Evolutionary conservation across 1,284 basidiomycete genomes (phyloP).

Genomic region (Apiotrichum gamsii): DNA sequence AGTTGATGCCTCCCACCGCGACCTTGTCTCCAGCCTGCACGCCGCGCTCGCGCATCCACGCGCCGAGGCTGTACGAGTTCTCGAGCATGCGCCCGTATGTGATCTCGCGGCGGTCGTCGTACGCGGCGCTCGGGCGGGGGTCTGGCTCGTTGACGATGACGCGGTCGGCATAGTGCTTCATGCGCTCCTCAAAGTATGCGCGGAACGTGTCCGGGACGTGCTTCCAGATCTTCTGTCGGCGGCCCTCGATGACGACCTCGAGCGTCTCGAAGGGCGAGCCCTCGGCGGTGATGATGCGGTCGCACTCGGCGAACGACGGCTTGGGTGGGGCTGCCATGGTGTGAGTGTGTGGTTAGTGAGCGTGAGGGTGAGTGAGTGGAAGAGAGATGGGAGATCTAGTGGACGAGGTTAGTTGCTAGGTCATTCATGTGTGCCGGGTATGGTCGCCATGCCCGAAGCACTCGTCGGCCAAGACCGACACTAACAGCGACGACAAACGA

Average conservation of each 20-base stretch:
- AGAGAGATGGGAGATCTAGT: too few species aligned
- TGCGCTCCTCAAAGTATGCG: slow-evolving; percentile 22
- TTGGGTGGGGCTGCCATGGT: not conserved
- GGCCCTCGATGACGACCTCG: slow-evolving; percentile 23
- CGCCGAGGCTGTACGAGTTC: slow-evolving; percentile 20
- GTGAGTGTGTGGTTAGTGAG: too few species aligned
- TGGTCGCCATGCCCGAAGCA: too few species aligned
- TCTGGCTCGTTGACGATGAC: slow-evolving; percentile 22
- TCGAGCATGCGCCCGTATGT: slow-evolving; percentile 30
- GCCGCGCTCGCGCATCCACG: slow-evolving; percentile 30
- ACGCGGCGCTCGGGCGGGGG: slow-evolving; percentile 3
- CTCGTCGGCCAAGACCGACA: too few species aligned
- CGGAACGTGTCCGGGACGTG: slow-evolving; percentile 37
- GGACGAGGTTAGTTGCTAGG: too few species aligned
- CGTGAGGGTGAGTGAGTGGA: too few species aligned
- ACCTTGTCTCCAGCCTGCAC: slow-evolving; percentile 28
- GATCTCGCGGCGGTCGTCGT: slow-evolving; percentile 15
- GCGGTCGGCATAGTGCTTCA: slow-evolving; percentile 22
- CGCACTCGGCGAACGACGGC: not conserved
- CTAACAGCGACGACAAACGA: too few species aligned
- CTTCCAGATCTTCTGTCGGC: slow-evolving; percentile 32
- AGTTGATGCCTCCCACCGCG: slow-evolving; percentile 36
- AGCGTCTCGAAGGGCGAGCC: slow-evolving; percentile 39
- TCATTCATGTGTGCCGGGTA: too few species aligned
- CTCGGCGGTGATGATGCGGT: slow-evolving; percentile 11